Evolutionary conservation across 169 alveolate species (phyloP), one percentile per base, ranked within the genome.

Genomic region (Plasmodium knowlesi): DNA sequence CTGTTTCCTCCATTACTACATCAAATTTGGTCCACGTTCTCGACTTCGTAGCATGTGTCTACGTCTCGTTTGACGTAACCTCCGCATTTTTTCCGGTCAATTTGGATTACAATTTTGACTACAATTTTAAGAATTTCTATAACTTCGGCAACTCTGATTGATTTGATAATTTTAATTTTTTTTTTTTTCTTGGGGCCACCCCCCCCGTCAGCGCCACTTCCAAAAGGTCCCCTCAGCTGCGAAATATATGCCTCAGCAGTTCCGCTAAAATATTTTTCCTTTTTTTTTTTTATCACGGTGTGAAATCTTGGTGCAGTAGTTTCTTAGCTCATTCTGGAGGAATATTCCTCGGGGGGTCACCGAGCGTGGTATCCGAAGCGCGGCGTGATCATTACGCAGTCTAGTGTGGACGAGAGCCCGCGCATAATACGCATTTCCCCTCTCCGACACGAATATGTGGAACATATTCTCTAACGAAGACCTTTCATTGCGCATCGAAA

Each of bases 391-490:
- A 74, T 12, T 5, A 12, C 14, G 43, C 28, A 16, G 61, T 16
- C 32, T 16, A 25, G 19, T 39, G 72, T 28, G 61, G 22, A 80
- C 70, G 10, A 2, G 16, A 16, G 61, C 4, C 61, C 22, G 22
- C 22, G 61, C 8, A 22, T 3, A 50, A 22, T 50, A 50, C n/a
- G 6, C 61, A 3, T 14, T 22, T 14, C 61, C 1, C 61, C 61
- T 12, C 22, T 32, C 54, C 54, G 46, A 50, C 83, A 71, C 34
- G 19, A 74, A 74, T 53, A 88, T 88, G 94, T 78, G 86, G 90
- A 88, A 79, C 34, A 88, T 88, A 46, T 88, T 88, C 53, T 5
- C 89, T 14, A 88, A 88, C 50, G 94, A 88, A 61, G 89, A 88
- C 34, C 72, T 88, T 34, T 79, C 94, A 12, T 46, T 88, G 50